Evolutionary conservation across 2,329 filamentous ascomycete species (phyloP), one percentile per base, ranked within the genome.

Genomic region (Ophiocordyceps camponoti-saundersi): DNA sequence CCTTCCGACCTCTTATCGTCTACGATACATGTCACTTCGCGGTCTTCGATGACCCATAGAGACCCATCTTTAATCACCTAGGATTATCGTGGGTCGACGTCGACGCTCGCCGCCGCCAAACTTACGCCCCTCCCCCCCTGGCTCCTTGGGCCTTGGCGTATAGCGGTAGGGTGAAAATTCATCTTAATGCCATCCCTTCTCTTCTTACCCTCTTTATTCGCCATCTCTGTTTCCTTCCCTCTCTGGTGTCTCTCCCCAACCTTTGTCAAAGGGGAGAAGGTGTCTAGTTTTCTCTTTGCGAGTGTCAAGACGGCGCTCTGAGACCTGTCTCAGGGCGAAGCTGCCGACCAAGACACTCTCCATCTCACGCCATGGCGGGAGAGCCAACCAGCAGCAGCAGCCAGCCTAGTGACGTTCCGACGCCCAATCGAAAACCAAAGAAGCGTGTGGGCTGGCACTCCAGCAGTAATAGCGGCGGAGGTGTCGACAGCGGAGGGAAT

Each of bases 401-500:
- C 45, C 53, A 52, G 22, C 52, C 55, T 18, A 60, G 55, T 44
- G 56, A 57, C 52, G 53, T 56, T 48, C 53, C 55, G 47, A 60
- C 59, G 32, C 59, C 62, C 22, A 48, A 52, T 46, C 59, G 56
- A 45, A 66, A 55, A 51, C 61, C 63, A 45, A 67, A 67, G 59
- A 67, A 67, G 57, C 58, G 59, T 42, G 65, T 67, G 15, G 64
- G 59, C 45, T 67, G 61, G 48, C 61, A 61, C 47, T 55, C 59
- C 44, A 60, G 55, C 51, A 59, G 57, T 45, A 54, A 57, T 42
- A 56, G 52, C 32, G 44, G 51, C 34, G 47, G 39, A 50, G 46
- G 48, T 21, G 18, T 44, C 47, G 40, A 42, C 47, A 45, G 22
- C 44, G 22, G 46, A 48, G 29, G 41, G 45, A 44, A 20, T 36